Evolutionary conservation across 2,329 filamentous ascomycete species (phyloP).

Genomic region (Phialophora macrospora): DNA sequence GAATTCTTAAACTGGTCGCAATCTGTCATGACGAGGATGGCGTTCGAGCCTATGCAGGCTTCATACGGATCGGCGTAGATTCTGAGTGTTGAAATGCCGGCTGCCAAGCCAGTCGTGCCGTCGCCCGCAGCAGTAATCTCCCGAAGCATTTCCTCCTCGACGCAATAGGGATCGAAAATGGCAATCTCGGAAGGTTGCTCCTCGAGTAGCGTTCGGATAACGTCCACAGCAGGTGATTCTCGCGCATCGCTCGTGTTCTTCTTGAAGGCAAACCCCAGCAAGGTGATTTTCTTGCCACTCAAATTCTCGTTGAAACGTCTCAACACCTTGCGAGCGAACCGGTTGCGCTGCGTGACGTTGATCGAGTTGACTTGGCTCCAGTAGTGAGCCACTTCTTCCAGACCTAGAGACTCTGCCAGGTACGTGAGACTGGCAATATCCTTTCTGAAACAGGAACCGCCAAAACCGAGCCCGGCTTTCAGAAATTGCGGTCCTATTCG

Average conservation of each 20-base stretch:
- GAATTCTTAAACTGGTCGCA: constrained; percentile 58
- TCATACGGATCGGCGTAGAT: constrained; percentile 52
- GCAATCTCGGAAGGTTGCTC: constrained; percentile 68
- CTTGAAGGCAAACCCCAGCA: constrained; percentile 80
- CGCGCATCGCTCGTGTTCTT: constrained; percentile 77
- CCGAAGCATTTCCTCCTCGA: constrained; percentile 46
- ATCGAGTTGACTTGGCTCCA: constrained; percentile 75
- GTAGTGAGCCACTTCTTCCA: constrained; percentile 74
- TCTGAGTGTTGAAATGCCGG: constrained; percentile 42
- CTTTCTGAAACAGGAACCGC: constrained; percentile 81
- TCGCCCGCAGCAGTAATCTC: constrained; percentile 44
- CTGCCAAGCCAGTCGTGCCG: background rate
- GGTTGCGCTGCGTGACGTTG: constrained; percentile 74
- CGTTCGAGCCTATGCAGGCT: constrained; percentile 54
- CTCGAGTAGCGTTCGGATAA: constrained; percentile 68
- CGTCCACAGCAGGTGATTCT: constrained; percentile 70
- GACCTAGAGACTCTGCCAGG: constrained; percentile 70
- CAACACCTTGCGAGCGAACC: constrained; percentile 71
- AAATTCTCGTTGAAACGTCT: constrained; percentile 68
- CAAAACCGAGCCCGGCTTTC: constrained; percentile 76
- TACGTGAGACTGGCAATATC: constrained; percentile 76
- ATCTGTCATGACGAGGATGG: constrained; percentile 58
- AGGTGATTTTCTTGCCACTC: constrained; percentile 70
- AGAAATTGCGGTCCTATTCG: constrained; percentile 76
- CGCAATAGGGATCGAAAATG: constrained; percentile 68